These are phyloP conservation scores for Thielaviopsis euricoi DNA, from an alignment of 2,329 filamentous ascomycete genomes.

Conservation along the genomic window DNA sequence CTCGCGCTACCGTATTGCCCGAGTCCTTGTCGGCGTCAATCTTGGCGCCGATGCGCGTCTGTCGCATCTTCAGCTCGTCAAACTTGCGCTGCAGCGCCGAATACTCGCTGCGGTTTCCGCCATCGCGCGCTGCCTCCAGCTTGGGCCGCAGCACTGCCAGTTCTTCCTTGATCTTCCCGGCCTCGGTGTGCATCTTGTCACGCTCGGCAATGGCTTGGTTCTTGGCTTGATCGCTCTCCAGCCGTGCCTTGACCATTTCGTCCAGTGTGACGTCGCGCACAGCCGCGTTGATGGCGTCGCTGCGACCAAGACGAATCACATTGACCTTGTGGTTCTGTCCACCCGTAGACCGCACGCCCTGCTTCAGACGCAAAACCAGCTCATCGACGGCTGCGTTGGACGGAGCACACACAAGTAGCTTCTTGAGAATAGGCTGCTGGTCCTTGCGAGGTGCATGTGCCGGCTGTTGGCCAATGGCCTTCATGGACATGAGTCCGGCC, in stretches of 20 bases:
- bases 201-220: constrained; percentile 38
- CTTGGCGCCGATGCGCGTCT: constrained; percentile 54
- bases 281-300: constrained; percentile 77
- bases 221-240: constrained; percentile 44
- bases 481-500: constrained; percentile 3
- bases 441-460: neutral
- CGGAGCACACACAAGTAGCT: constrained; percentile 89
- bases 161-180: constrained; percentile 49
- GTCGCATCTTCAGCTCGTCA: constrained; percentile 60
- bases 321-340: constrained; percentile 63
- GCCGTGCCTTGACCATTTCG: constrained; percentile 64
- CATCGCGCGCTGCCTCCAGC: constrained; percentile 49
- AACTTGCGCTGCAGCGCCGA: constrained; percentile 57
- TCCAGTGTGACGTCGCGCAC: constrained; percentile 89
- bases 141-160: constrained; percentile 54
- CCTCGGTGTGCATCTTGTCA: constrained; percentile 46
- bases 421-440: constrained; percentile 36
- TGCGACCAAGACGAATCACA: constrained; percentile 76
- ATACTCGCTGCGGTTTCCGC: constrained; percentile 29
- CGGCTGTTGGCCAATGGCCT: neutral
- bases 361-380: constrained; percentile 79
- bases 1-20: constrained; percentile 64
- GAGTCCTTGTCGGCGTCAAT: constrained; percentile 82
- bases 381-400: constrained; percentile 98
- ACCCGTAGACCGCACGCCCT: constrained; percentile 61